Evolutionary conservation across 1,284 basidiomycete species (phyloP).

Genomic region (Tilletia indica): DNA sequence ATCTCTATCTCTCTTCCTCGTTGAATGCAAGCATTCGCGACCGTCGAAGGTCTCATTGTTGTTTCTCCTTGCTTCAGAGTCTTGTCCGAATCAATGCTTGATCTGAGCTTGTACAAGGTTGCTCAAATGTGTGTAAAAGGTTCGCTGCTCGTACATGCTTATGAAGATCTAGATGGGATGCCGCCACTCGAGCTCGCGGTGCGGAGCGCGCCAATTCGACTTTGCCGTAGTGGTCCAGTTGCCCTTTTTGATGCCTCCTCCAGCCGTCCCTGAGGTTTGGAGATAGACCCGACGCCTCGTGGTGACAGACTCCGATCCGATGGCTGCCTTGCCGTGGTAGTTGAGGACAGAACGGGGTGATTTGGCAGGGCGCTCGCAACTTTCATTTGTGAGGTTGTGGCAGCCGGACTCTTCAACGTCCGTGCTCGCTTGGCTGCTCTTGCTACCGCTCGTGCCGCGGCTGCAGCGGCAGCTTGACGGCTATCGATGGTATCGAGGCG

Average conservation of each 20-base stretch:
- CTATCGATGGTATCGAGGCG: background rate
- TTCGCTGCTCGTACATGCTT: no score
- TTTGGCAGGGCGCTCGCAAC: no score
- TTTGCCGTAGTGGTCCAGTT: no score
- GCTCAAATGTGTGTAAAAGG: no score
- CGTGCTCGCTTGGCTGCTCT: constrained; percentile 9
- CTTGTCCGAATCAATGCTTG: background rate
- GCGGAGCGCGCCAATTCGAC: no score
- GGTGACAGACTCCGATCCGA: no score
- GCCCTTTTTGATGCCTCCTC: no score
- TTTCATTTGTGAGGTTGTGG: background rate
- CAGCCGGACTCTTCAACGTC: constrained; percentile 2
- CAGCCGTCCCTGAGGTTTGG: no score
- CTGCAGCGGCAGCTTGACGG: background rate
- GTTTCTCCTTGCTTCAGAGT: background rate
- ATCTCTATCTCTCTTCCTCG: background rate
- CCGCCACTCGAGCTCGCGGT: no score
- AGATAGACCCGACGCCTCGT: background rate
- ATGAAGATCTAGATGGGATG: no score
- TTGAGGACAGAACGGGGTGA: background rate
- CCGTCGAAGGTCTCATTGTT: background rate
- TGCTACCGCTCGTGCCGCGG: constrained; percentile 4
- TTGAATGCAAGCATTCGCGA: constrained; percentile 18
- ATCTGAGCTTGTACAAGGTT: no score
- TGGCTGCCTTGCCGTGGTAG: background rate